Base-by-base conservation (phyloP, 169 alveolate genomes). In the Neospora caninum region DNA sequence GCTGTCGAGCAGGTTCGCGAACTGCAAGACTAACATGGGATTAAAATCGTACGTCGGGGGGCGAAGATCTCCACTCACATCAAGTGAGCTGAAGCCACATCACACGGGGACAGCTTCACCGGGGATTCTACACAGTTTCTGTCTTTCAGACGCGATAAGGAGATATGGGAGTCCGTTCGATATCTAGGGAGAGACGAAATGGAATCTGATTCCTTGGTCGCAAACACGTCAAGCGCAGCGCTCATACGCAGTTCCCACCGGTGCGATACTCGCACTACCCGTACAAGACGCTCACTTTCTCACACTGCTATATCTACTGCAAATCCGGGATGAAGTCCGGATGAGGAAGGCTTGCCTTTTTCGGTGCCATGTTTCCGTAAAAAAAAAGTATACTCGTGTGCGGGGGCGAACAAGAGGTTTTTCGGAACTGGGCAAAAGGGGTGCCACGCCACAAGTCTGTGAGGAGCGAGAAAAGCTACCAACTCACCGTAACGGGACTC, bases 21-120 rank as follows among this genome's bases (percentile, higher is more conserved):
- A 80, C 41, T 69, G 82, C 64, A 93, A 53, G 42, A 93, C 64
- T 9, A 49, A 58, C 91, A 93, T 83, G 9, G 95, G 95, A 38
- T 93, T 93, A 41, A 93, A 88, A 16, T 54, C 91, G 45, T 84
- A 88, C n/a, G 67, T 54, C 67, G 89, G 95, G 22, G 82, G 43
- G 31, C 80, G 95, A 9, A 93, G 80, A 45, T 93, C 91, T 9
- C 95, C 95, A 70, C 93, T 82, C 78, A 93, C 95, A 16, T 93
- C 95, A 82, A 88, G 83, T 2, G 67, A 86, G 83, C 95, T 93
- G 88, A 41, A 10, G 10, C 25, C 20, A 83, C 36, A 34, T 0
- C 91, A 42, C 73, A 43, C 25, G 39, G 45, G 41, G 43, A 20
- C 34, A 86, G 31, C 45, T 22, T 69, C 82, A 69, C 42, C 78